Evolutionary conservation across 179 eudicot genomes (phyloP), one percentile per base, ranked within the genome.

Genomic region (Carnegiea gigantea): DNA sequence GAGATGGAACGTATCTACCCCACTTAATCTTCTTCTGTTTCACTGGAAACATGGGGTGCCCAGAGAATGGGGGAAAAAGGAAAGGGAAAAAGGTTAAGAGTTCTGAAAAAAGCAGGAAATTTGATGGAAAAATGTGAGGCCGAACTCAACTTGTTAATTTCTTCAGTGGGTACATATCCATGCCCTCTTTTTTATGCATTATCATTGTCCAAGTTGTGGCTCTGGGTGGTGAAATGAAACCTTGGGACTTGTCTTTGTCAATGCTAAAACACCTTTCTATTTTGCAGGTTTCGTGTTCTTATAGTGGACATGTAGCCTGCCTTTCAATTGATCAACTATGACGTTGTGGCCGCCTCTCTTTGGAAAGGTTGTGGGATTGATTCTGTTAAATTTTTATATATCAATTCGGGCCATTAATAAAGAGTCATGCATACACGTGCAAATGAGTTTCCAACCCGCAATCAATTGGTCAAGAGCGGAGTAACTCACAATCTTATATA

Each of bases 241-340:
- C 15, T 28, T 70, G 70, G 57, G 82, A 72, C 68, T 53, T 71
- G 77, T 79, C 82, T 15, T 18, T 54, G 40, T 79, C 82, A 33
- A 49, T 70, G 49, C 46, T 18, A 15, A 79, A 79, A 79, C 30
- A 51, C 18, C 33, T 68, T 79, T 79, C 53, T 48, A 48, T 48
- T 9, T 10, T 48, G 53, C 53, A 10, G 53, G 3, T 13, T 48
- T 48, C 15, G 1, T 48, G 53, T 46, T 46, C 10, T 7, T 46
- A 46, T 46, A 33, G 36, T 33, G 36, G 36, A 3, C 1, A 33
- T 33, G 36, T 33, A 33, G 36, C 2, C 36, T 33, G 36, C 36
- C 36, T 33, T 33, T 33, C 36, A 33, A 33, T 33, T 33, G 36
- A 33, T 33, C 36, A 3, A 33, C 36, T 33, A 33, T 2, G 36